phyloP scores from a whole-genome alignment of 2,329 filamentous ascomycete genomes.

The Claviceps maximensis region DNA sequence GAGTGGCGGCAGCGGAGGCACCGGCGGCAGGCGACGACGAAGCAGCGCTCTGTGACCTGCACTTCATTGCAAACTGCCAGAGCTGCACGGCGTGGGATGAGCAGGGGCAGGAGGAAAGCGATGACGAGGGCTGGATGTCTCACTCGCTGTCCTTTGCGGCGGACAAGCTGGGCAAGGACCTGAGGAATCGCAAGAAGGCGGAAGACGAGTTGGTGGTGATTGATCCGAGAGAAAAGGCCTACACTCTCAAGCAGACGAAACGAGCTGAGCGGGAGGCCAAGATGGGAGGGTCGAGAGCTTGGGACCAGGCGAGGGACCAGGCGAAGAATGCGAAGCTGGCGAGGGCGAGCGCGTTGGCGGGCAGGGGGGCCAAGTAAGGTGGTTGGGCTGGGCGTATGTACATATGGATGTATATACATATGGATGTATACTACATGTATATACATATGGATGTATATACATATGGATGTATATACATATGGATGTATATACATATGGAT shows the following conservation, averaged over 20 bases:
- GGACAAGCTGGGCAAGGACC: slow-evolving; percentile 80
- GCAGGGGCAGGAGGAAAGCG: slow-evolving; percentile 42
- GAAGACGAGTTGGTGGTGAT: slow-evolving; percentile 88
- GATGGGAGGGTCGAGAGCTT: slow-evolving; percentile 40
- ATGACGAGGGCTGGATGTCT: slow-evolving; percentile 67
- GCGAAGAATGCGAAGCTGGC: slow-evolving; percentile 44
- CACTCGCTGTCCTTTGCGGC: slow-evolving; percentile 78
- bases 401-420: not conserved
- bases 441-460: no score
- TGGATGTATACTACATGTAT: no score
- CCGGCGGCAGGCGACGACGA: slow-evolving; percentile 41
- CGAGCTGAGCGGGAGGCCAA: slow-evolving; percentile 43
- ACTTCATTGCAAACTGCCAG: slow-evolving; percentile 92
- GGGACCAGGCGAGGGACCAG: slow-evolving; percentile 36
- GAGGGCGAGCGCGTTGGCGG: slow-evolving; percentile 37
- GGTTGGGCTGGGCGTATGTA: not conserved
- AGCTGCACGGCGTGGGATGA: slow-evolving; percentile 80
- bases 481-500: no score
- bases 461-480: no score
- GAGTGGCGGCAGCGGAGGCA: not conserved
- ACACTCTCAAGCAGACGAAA: slow-evolving; percentile 54
- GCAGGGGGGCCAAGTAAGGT: slow-evolving; percentile 40
- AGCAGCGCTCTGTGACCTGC: slow-evolving; percentile 71
- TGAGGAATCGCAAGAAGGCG: slow-evolving; percentile 81
- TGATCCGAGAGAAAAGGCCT: slow-evolving; percentile 74